Evolutionary conservation across 2,329 filamentous ascomycete species (phyloP), one percentile per base, ranked within the genome.

Genomic region (Elsinoe necatrix): DNA sequence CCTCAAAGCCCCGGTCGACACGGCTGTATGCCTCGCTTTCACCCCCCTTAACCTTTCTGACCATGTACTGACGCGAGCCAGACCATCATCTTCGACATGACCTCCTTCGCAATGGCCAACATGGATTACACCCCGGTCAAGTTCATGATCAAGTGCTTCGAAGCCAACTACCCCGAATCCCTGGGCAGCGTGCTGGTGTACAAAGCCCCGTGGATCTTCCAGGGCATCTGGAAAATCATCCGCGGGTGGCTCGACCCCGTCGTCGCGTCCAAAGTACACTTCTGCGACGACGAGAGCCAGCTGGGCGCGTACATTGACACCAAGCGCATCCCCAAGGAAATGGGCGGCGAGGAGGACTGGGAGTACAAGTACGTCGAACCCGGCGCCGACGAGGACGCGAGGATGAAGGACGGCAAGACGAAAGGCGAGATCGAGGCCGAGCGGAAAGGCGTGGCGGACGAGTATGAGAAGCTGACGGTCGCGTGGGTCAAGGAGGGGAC

Each of bases 121-220:
- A 97, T 98, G 93, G 93, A 98, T 71, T 97, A 97, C 70, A 82
- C 87, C 0, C 92, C 93, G 1, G 89, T 98, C 57, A 98, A 95
- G 67, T 98, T 97, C 74, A 96, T 98, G 86, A 96, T 98, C 72
- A 95, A 95, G 72, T 95, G 91, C 71, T 98, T 98, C 68, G 93
- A 98, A 74, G 93, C 93, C 59, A 97, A 98, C 70, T 98, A 97
- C 65, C 93, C 93, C 0, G 93, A 98, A 71, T 92, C 84, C 48
- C 79, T 98, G 1, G 93, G 92, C 25, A 80, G 86, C 1, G 89
- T 97, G 2, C 80, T 97, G 45, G 89, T 98, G 35, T 93, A 98
- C 77, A 95, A 95, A 71, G 85, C 93, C 0, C 93, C 93, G 2
- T 98, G 93, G 93, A 76, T 98, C 45, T 98, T 98, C 75, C 91